Evolutionary conservation across 2,329 filamentous ascomycete species (phyloP), one percentile per base, ranked within the genome.

Genomic region (Geosmithia putterillii): DNA sequence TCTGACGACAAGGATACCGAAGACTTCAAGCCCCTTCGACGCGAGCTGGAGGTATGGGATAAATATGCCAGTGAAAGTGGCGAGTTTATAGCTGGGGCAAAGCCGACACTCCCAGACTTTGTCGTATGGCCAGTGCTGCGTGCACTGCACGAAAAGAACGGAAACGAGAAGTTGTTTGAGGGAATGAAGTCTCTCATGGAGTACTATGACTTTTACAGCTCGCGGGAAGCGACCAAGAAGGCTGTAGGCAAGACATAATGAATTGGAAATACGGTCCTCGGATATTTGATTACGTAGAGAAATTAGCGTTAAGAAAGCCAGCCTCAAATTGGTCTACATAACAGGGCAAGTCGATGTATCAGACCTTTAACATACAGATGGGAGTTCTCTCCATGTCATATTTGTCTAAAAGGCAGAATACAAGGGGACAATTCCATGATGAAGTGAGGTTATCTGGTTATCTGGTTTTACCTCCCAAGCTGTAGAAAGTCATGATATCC

Each of bases 91-190:
- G 67, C 69, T 0, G 71, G 69, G 1, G 45, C 53, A 3, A 48
- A 45, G 1, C 51, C 67, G 1, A 61, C 63, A 2, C 52, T 79
- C 2, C 67, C 69, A 0, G 76, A 81, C 54, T 80, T 70, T 52
- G 73, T 71, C 0, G 53, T 78, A 3, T 78, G 72, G 70, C 74
- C 76, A 1, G 62, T 76, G 14, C 50, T 81, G 46, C 58, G 74
- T 45, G 62, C 63, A 25, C 60, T 76, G 18, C 54, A 64, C 8
- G 47, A 56, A 14, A 56, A 59, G 18, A 55, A 55, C 44, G 63
- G 59, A 2, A 37, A 52, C 4, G 57, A 55, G 28, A 25, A 7
- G 2, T 49, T 50, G 0, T 51, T 70, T 6, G 50, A 50, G 5
- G 57, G 58, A 2, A 45, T 59, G 14, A 48, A 48, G 15, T 49